Evolutionary conservation across 176 grass and related monocot genomes (phyloP), one percentile per base, ranked within the genome.

Genomic region (Aegilops tauschii): DNA sequence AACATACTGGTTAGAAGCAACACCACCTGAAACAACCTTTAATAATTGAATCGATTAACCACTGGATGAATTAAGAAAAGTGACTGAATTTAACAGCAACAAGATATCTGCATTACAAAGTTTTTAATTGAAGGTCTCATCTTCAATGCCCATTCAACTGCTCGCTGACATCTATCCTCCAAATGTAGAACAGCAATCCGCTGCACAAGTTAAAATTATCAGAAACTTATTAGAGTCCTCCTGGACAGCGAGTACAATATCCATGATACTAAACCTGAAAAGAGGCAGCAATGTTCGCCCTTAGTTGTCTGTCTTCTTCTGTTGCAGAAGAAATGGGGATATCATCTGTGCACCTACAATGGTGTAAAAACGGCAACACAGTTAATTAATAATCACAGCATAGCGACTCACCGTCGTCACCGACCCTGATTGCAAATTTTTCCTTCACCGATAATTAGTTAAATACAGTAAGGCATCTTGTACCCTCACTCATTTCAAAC

Each of bases 81-180:
- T 17, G 40, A 78, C n/a, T 65, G 12, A 36, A 77, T 44, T 52
- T 80, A 44, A 40, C 67, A 85, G 37, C 36, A 78, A 73, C 31
- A 86, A 88, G 39, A 80, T 82, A 88, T 82, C 65, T 80, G 25
- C 58, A 82, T 90, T 92, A 98, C 96, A 90, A 98, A 89, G 93
- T 88, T 68, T 90, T 92, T 95, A 86, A 95, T 94, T 30, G 90
- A 94, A 86, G 93, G 92, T 37, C 96, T 90, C 77, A 98, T 92
- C 87, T 98, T 94, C 86, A 95, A 86, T 89, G 92, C 92, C 96
- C 96, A 98, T 89, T 96, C 96, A 88, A 98, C 90, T 87, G 93
- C 96, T 94, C 96, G 87, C 30, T 94, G 92, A 12, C 93, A 98
- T 87, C 92, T 98, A 52, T 98, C 96, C 83, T 98, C 96, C 76